Evolutionary conservation across 2,329 filamentous ascomycete species (phyloP), one percentile per base, ranked within the genome.

Genomic region (Epichloe gansuensis): DNA sequence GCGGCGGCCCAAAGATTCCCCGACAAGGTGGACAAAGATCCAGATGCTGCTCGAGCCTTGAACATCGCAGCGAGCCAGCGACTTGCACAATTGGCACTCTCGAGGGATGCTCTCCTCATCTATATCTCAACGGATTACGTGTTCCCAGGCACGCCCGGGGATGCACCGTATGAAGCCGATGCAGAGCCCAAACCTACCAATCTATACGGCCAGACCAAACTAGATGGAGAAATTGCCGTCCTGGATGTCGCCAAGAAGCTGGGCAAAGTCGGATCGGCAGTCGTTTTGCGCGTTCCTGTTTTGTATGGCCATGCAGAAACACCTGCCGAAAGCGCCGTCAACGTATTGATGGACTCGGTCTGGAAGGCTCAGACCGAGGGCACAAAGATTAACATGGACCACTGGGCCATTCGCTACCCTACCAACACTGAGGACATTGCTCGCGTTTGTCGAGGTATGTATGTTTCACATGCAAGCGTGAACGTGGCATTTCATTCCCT

Each of bases 351-450:
- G 69, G 86, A 91, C 51, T 72, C 77, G 1, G 76, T 95, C 6
- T 85, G 81, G 80, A 87, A 86, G 65, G 78, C 82, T 0, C 86
- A 91, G 64, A 78, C 82, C 48, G 71, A 75, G 39, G 78, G 74
- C 5, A 74, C 74, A 2, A 76, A 76, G 53, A 74, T 90, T 42
- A 83, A 80, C 63, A 91, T 95, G 82, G 90, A 95, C 62, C 83
- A 94, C 66, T 95, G 88, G 82, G 83, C 87, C 1, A 71, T 86
- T 49, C 79, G 90, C 31, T 95, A 88, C 69, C 90, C 90, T 8
- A 95, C 90, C 7, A 93, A 93, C 65, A 95, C 89, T 0, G 85
- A 89, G 64, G 91, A 95, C 63, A 84, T 95, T 17, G 89, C 77
- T 17, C 77, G 91, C 41, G 86, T 95, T 46, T 86, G 83, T 61